A percentile compares a stretch with the other conserved stretches of the same genome.
Conservation (phyloP, 2,329 filamentous ascomycete species). For the Westerdykella aurantiaca region DNA sequence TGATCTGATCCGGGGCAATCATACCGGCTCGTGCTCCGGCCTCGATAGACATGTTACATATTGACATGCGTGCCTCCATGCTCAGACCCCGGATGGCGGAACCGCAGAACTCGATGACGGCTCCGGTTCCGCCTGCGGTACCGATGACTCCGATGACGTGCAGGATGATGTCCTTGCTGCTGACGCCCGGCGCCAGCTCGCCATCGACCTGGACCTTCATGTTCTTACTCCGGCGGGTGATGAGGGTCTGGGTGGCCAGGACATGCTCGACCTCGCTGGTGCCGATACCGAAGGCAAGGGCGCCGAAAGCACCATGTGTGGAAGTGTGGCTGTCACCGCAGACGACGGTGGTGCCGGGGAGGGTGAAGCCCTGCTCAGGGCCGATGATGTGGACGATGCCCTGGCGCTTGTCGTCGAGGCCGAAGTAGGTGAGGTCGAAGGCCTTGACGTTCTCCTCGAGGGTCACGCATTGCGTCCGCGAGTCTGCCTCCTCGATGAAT, state of each 20-base stretch:
- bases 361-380: conserved; percentile 96
- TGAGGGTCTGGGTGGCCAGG: conserved; percentile 88
- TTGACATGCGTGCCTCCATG: conserved; percentile 98
- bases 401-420: conserved; percentile 90
- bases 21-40: conserved; percentile 91
- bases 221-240: conserved; percentile 95
- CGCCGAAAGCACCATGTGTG: conserved; percentile 93
- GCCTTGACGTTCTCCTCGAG: conserved; percentile 97
- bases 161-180: conserved; percentile 91
- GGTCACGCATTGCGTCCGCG: conserved; percentile 86
- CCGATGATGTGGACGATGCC: conserved; percentile 98
- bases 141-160: conserved; percentile 91
- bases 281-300: conserved; percentile 93
- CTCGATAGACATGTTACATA: conserved; percentile 99
- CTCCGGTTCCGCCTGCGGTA: conserved; percentile 88
- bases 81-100: conserved; percentile 83
- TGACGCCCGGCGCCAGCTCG: conserved; percentile 81
- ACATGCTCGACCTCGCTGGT: conserved; percentile 99
- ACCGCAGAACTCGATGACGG: conserved; percentile 95
- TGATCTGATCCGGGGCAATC: conserved; percentile 90
- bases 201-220: conserved; percentile 97
- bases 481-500: conserved; percentile 94
- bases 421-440: conserved; percentile 95
- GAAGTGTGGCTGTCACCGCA: conserved; percentile 98
- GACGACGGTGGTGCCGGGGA: conserved; percentile 92